phyloP scores from a whole-genome alignment of 805 yeast genomes.

The Priceomyces carsonii region DNA sequence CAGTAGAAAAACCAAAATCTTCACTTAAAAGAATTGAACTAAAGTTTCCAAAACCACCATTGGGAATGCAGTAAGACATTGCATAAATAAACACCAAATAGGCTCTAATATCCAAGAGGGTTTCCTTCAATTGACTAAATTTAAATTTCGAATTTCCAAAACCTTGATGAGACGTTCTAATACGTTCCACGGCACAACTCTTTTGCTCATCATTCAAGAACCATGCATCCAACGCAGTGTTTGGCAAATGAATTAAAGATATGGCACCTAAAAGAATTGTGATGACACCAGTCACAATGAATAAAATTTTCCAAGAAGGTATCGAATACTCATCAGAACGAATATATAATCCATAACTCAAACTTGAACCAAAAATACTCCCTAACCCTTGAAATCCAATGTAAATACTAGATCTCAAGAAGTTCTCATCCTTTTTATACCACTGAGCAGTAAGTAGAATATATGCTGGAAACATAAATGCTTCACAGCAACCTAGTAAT shows the following conservation, averaged over 20 bases:
- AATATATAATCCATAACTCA: conserved; percentile 48
- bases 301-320: conserved; percentile 61
- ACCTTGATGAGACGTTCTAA: conserved; percentile 40
- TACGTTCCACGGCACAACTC: conserved; percentile 29
- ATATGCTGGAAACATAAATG: conserved; percentile 41
- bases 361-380: conserved; percentile 38
- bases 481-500: conserved; percentile 40
- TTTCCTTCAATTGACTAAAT: conserved; percentile 35
- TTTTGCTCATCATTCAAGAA: conserved; percentile 37
- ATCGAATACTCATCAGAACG: conserved; percentile 40
- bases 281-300: conserved; percentile 58
- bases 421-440: conserved; percentile 34
- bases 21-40: conserved; percentile 25
- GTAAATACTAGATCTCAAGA: conserved; percentile 37
- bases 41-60: conserved; percentile 39
- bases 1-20: conserved; percentile 18
- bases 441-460: conserved; percentile 37
- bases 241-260: conserved; percentile 47
- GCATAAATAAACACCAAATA: conserved; percentile 32
- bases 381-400: conserved; percentile 38
- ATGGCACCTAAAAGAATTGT: conserved; percentile 53
- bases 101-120: conserved; percentile 35
- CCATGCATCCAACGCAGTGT: conserved; percentile 37
- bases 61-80: conserved; percentile 29
- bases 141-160: conserved; percentile 42